Conservation (phyloP, 441 rosid species). For the Eutrema salsugineum region DNA sequence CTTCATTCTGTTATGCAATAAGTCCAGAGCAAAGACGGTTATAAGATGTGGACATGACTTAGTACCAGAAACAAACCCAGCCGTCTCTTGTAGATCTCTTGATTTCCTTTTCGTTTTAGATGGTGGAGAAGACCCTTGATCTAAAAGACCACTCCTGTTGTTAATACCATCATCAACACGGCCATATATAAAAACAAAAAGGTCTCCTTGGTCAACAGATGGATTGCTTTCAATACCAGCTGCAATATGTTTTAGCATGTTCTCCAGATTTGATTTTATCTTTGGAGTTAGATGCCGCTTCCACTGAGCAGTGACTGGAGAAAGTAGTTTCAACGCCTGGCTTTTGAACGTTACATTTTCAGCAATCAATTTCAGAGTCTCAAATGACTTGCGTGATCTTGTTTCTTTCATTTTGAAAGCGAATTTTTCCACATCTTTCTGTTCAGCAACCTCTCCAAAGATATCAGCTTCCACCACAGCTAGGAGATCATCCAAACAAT, state of each 20-base stretch:
- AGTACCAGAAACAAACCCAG: constrained; percentile 35
- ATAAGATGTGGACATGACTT: constrained; percentile 67
- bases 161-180: constrained; percentile 59
- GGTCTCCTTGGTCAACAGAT: constrained; percentile 79
- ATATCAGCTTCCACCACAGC: constrained; percentile 72
- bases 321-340: constrained; percentile 67
- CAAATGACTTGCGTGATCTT: constrained; percentile 64
- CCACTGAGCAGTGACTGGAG: constrained; percentile 58
- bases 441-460: constrained; percentile 92
- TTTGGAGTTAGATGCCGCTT: constrained; percentile 71
- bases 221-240: constrained; percentile 84
- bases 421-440: constrained; percentile 86
- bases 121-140: constrained; percentile 28
- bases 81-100: constrained; percentile 32
- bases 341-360: constrained; percentile 68
- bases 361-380: constrained; percentile 76
- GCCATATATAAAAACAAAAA: constrained; percentile 66
- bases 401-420: constrained; percentile 96
- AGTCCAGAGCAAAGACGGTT: constrained; percentile 73
- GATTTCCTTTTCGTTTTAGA: constrained; percentile 24
- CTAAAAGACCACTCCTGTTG: constrained; percentile 43
- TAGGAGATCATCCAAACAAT: constrained; percentile 82
- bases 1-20: constrained; percentile 58
- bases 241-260: constrained; percentile 70
- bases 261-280: constrained; percentile 65